phyloP scores from a whole-genome alignment of 805 yeast species.

The Pichia scutulata region DNA sequence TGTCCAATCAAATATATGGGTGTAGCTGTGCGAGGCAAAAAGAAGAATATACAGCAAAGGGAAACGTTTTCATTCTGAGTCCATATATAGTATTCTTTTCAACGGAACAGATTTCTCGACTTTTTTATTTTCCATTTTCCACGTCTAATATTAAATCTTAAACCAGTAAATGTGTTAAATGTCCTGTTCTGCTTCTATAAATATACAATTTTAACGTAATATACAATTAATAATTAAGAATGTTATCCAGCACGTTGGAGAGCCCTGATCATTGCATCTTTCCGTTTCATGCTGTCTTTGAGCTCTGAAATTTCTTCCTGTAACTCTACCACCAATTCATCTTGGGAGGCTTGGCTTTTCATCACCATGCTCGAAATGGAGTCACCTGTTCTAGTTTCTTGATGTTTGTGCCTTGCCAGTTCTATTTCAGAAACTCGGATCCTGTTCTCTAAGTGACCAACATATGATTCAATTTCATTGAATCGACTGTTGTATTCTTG shows the following conservation, averaged over 20 bases:
- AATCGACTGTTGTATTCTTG: slow-evolving; percentile 3
- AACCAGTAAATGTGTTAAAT: too few species aligned
- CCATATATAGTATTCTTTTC: not conserved
- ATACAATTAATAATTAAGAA: not conserved
- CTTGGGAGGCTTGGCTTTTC: not conserved
- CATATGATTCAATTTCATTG: slow-evolving; percentile 10
- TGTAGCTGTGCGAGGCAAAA: not conserved
- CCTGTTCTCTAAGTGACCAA: slow-evolving; percentile 10
- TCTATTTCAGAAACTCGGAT: slow-evolving; percentile 10
- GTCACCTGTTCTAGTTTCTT: not conserved
- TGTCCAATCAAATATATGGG: not conserved
- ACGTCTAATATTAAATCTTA: not conserved
- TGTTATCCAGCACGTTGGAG: slow-evolving; percentile 23
- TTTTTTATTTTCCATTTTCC: not conserved
- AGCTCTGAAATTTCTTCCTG: slow-evolving; percentile 64
- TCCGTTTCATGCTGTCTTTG: slow-evolving; percentile 54
- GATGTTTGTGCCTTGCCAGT: slow-evolving; percentile 2
- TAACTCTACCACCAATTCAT: slow-evolving; percentile 29
- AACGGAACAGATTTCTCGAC: not conserved
- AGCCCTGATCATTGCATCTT: slow-evolving; percentile 73
- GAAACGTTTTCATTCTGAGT: not conserved
- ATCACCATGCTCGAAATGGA: not conserved
- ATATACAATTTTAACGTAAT: not conserved
- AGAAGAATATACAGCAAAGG: not conserved
- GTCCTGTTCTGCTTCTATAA: not conserved